These are phyloP conservation scores for Penicillium olsonii DNA, from an alignment of 2,329 filamentous ascomycete genomes.

Conservation along the genomic window DNA sequence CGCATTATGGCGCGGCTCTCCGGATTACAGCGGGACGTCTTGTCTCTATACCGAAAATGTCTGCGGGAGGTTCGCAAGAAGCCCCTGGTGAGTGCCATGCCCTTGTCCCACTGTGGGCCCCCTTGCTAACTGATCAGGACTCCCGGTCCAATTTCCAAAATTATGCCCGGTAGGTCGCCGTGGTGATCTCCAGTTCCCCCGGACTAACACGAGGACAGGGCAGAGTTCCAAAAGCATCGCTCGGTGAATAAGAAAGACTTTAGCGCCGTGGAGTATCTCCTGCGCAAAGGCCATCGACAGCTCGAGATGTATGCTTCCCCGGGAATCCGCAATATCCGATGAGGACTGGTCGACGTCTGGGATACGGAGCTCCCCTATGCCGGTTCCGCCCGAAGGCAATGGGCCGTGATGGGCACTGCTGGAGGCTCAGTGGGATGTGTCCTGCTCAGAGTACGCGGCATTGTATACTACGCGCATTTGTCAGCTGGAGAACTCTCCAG, in stretches of 20 bases:
- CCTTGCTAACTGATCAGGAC: conserved; percentile 32
- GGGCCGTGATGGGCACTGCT: neutral
- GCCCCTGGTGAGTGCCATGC: conserved; percentile 60
- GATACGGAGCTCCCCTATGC: conserved; percentile 3
- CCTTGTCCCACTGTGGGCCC: neutral
- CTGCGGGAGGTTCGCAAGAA: conserved; percentile 80
- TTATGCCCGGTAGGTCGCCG: conserved; percentile 47
- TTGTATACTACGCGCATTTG: neutral
- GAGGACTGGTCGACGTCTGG: no score
- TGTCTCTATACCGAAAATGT: conserved; percentile 83
- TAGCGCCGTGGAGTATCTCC: conserved; percentile 76
- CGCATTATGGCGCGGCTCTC: conserved; percentile 58
- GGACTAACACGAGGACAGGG: conserved; percentile 46
- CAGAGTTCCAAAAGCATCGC: conserved; percentile 74
- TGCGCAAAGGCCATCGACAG: conserved; percentile 79
- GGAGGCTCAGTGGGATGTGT: neutral
- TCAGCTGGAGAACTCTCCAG: no score
- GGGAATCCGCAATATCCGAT: conserved; percentile 72
- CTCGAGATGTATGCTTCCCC: conserved; percentile 79
- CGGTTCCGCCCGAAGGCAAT: neutral
- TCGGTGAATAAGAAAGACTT: conserved; percentile 81
- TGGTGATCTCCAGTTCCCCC: neutral
- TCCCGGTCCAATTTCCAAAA: conserved; percentile 43
- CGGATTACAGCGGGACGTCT: conserved; percentile 85
- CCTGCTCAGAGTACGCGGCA: neutral